Base-by-base conservation (phyloP, 2,329 filamentous ascomycete genomes). In the Fusarium paranaense region DNA sequence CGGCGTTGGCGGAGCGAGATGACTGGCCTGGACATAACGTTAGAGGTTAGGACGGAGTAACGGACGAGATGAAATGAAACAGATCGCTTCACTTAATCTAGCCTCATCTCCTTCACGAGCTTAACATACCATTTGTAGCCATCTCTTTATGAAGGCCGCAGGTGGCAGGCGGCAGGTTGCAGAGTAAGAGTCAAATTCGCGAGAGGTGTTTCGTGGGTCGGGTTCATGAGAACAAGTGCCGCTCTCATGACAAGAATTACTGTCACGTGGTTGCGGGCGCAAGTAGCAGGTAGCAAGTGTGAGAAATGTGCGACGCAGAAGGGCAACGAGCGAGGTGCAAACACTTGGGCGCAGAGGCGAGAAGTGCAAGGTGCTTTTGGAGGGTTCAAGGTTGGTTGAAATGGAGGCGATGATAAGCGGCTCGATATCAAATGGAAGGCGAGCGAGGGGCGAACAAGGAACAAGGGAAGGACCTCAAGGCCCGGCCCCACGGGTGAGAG, bases 111-210 rank as follows among this genome's bases (percentile, higher is more conserved):
- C 18, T 20, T 30, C 47, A 47, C 32, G 50, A 66, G 56, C 22
- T 59, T 7, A 42, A 63, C 66, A 52, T 79, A 81, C 80, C 80
- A 77, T 81, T 81, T 68, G 78, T 74, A 78, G 77, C 78, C 80
- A 81, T 81, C 65, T 76, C 78, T 79, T 70, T 68, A 69, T 65
- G 56, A 67, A 63, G 59, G 69, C 76, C 74, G 66, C 59, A 52
- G 63, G 67, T 66, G 74, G 69, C 76, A 68, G 67, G 67, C 66
- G 67, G 67, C 66, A 75, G 71, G 54, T 67, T 73, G 74, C 68
- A 79, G 72, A 64, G 68, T 77, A 66, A 71, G 73, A 62, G 66
- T 72, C 63, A 56, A 58, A 67, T 72, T 54, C 47, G 47, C 25
- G 47, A 54, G 47, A 54, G 47, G 47, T 54, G 47, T 32, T 54